Conservation (phyloP, 495 filamentous ascomycete species). For the Bryoglossum gracile region DNA sequence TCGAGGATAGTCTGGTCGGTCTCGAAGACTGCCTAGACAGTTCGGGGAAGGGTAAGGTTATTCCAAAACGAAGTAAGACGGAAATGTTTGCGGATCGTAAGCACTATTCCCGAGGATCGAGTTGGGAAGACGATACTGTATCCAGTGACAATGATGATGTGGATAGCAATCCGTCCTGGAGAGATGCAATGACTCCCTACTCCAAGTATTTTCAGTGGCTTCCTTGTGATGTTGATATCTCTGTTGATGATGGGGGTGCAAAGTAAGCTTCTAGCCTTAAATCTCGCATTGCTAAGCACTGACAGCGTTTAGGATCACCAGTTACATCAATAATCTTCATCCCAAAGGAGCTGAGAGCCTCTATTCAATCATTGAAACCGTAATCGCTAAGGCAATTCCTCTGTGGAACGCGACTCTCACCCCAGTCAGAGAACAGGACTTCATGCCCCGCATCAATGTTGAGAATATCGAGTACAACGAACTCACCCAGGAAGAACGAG, state of each 20-base stretch:
- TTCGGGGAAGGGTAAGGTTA: slow-evolving; percentile 5
- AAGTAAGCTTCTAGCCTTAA: slow-evolving; percentile 2
- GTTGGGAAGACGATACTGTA: neutral
- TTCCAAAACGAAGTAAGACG: neutral
- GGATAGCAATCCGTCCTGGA: no score
- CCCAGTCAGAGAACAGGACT: neutral
- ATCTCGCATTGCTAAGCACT: neutral
- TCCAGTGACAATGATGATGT: no score
- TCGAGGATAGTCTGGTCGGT: slow-evolving; percentile 1
- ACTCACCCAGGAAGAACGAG: no score
- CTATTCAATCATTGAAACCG: slow-evolving; percentile 37
- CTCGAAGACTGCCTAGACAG: slow-evolving; percentile 10
- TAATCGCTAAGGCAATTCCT: slow-evolving; percentile 34
- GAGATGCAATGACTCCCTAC: no score
- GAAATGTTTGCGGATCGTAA: neutral
- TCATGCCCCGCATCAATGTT: neutral
- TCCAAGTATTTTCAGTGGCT: slow-evolving; percentile 19
- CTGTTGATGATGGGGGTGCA: neutral
- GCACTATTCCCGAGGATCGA: neutral
- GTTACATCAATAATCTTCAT: slow-evolving; percentile 45
- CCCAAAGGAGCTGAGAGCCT: slow-evolving; percentile 30
- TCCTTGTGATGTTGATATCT: slow-evolving; percentile 19
- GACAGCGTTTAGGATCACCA: slow-evolving; percentile 23
- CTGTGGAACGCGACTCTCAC: slow-evolving; percentile 37
- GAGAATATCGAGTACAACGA: no score